Evolutionary conservation across 345 rosid genomes (phyloP).

Genomic region (Crucihimalaya himalaica): DNA sequence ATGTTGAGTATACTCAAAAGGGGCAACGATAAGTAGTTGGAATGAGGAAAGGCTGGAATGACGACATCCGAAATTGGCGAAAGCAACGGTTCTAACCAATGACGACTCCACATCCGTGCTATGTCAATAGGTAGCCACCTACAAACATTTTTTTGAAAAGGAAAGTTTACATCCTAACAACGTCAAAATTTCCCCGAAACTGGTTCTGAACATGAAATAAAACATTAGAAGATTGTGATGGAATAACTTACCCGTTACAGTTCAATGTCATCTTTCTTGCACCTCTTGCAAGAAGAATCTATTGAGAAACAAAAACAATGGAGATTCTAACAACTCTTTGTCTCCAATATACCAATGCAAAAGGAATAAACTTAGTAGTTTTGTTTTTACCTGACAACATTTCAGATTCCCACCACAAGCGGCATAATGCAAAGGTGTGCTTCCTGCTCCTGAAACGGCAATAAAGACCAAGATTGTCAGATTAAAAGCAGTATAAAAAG

Average conservation of each 20-base stretch:
- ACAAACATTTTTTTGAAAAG: constrained; percentile 16
- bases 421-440: constrained; percentile 96
- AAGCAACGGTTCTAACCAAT: constrained; percentile 92
- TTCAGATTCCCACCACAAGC: constrained; percentile 97
- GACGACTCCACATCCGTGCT: constrained; percentile 98
- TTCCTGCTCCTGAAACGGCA: constrained; percentile 77
- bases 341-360: neutral
- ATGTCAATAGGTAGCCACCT: constrained; percentile 98
- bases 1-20: constrained; percentile 85
- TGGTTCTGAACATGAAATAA: neutral
- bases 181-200: constrained; percentile 1
- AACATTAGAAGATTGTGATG: constrained; percentile 11
- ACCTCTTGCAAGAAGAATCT: constrained; percentile 90
- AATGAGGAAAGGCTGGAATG: constrained; percentile 74
- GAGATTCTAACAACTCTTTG: constrained; percentile 1
- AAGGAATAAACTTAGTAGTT: neutral
- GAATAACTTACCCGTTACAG: constrained; percentile 76
- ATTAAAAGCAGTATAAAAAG: neutral
- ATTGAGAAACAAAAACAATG: constrained; percentile 18
- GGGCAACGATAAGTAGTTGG: constrained; percentile 85
- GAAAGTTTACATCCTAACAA: constrained; percentile 11
- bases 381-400: constrained; percentile 83
- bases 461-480: constrained; percentile 17
- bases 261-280: constrained; percentile 77
- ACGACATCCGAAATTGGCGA: constrained; percentile 66